Evolutionary conservation across 305 asterid genomes (phyloP).

Genomic region (Fraxinus baroniana): DNA sequence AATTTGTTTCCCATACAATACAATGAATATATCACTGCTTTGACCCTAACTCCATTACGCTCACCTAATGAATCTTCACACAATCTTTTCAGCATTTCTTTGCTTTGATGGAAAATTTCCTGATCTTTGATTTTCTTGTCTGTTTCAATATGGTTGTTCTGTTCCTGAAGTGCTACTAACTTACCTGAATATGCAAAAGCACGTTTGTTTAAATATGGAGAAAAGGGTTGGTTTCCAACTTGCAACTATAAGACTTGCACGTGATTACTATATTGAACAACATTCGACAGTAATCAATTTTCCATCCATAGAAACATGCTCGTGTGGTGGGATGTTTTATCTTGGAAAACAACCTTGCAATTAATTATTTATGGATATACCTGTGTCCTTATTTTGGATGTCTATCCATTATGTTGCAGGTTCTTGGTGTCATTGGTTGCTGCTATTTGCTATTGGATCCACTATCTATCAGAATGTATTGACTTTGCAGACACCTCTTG

Average conservation of each 20-base stretch:
- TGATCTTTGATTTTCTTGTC: neutral
- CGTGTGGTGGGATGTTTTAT: neutral
- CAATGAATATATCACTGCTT: neutral
- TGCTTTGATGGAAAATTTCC: neutral
- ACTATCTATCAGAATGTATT: conserved; percentile 50
- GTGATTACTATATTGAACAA: neutral
- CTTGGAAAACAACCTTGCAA: neutral
- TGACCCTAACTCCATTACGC: neutral
- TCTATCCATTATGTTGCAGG: conserved; percentile 44
- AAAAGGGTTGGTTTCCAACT: neutral
- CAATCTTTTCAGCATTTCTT: neutral
- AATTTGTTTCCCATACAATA: neutral
- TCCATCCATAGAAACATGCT: neutral
- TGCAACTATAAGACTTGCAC: neutral
- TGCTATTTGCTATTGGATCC: conserved; percentile 62
- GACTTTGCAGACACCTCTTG: conserved; percentile 42
- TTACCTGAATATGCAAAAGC: neutral
- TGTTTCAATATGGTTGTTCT: neutral
- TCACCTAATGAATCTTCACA: neutral
- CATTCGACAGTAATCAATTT: neutral
- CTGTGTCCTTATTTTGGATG: conserved; percentile 17
- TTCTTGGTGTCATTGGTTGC: conserved; percentile 51
- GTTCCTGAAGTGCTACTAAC: neutral
- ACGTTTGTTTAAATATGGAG: neutral
- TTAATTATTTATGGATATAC: neutral